These are phyloP conservation scores for Pogostemon cablin DNA, from an alignment of 257 asterid species.

Conservation along the genomic window DNA sequence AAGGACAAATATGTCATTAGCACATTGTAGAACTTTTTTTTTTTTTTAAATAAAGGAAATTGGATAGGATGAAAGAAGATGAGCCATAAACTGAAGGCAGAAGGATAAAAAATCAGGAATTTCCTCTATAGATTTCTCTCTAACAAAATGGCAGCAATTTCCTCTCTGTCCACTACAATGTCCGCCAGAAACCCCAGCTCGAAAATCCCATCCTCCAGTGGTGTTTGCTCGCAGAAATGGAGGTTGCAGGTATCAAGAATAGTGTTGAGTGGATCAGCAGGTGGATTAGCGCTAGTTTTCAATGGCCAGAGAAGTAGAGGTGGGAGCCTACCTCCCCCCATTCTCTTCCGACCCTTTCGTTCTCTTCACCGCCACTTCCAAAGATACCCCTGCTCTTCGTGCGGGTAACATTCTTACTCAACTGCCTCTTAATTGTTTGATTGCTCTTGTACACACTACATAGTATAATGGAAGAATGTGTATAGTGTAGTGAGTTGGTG, in stretches of 20 bases:
- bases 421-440: too few species aligned
- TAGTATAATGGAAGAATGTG: too few species aligned
- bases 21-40: too few species aligned
- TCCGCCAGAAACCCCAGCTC: constrained; percentile 34
- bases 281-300: constrained; percentile 57
- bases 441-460: too few species aligned
- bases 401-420: constrained; percentile 59
- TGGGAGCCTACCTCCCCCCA: constrained; percentile 80
- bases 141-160: constrained; percentile 50
- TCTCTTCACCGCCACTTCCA: constrained; percentile 72
- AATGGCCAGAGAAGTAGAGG: constrained; percentile 75
- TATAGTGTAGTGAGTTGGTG: too few species aligned
- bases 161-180: constrained; percentile 38
- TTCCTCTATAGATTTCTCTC: constrained; percentile 14
- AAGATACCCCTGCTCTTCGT: constrained; percentile 99
- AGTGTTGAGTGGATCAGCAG: constrained; percentile 61
- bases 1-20: too few species aligned
- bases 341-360: constrained; percentile 82
- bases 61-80: too few species aligned
- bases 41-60: too few species aligned
- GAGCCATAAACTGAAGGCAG: constrained; percentile 30
- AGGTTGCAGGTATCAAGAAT: constrained; percentile 49
- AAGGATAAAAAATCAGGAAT: constrained; percentile 33
- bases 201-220: constrained; percentile 25
- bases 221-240: not conserved